Percentiles rank a stretch among this genome's conserved stretches.
phyloP scores from a whole-genome alignment of 352 stramenopile genomes.

The Globisporangium polare region DNA sequence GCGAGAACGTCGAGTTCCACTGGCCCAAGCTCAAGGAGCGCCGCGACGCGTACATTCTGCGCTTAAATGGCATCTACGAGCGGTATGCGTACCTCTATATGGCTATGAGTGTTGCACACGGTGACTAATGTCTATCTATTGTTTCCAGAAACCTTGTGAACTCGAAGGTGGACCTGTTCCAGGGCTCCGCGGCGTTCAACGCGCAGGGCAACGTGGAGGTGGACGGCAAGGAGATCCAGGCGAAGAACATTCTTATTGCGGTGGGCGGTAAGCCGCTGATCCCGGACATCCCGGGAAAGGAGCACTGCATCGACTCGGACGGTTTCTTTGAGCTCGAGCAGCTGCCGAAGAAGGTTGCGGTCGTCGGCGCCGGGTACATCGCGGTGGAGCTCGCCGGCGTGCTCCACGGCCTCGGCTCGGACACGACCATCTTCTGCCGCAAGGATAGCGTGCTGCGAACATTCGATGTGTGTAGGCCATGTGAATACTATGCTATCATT shows the following conservation, averaged over 20 bases:
- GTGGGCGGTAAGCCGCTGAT: slow-evolving; percentile 57
- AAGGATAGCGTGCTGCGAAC: slow-evolving; percentile 79
- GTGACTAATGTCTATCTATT: not conserved
- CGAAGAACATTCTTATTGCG: slow-evolving; percentile 64
- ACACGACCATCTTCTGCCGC: slow-evolving; percentile 90
- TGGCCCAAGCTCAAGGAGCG: slow-evolving; percentile 91
- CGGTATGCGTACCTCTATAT: slow-evolving; percentile 22
- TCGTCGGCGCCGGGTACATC: slow-evolving; percentile 98
- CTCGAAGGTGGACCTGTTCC: slow-evolving; percentile 86
- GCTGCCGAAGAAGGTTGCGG: slow-evolving; percentile 91
- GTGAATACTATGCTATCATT: too few relatives aligned
- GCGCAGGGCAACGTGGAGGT: slow-evolving; percentile 75
- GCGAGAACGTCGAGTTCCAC: slow-evolving; percentile 67
- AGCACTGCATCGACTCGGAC: slow-evolving; percentile 94
- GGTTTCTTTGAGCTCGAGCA: slow-evolving; percentile 96
- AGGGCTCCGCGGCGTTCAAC: slow-evolving; percentile 88
- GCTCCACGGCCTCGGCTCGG: slow-evolving; percentile 89
- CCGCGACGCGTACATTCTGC: slow-evolving; percentile 92
- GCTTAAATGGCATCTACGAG: slow-evolving; percentile 97
- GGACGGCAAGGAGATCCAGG: slow-evolving; percentile 47
- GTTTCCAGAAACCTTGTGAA: slow-evolving; percentile 80
- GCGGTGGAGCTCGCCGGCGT: slow-evolving; percentile 96
- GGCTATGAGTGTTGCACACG: too few relatives aligned
- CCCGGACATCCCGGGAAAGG: slow-evolving; percentile 68
- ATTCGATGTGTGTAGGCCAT: too few relatives aligned